Evolutionary conservation across 345 rosid species (phyloP).

Genomic region (Lumnitzera racemosa): DNA sequence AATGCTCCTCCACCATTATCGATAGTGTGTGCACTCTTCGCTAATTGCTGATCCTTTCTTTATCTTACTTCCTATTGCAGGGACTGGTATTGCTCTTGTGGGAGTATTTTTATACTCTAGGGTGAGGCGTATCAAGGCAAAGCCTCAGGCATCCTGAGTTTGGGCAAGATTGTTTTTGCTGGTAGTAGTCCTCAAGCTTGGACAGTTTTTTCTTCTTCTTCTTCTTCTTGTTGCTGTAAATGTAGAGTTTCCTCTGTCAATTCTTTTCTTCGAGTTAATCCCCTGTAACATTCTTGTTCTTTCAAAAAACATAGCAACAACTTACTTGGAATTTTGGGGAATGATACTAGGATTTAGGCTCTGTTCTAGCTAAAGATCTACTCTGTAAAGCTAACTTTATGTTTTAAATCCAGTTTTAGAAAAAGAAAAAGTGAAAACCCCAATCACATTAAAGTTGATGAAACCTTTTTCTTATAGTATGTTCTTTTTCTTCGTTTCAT

Average conservation of each 20-base stretch:
- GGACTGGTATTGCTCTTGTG: slow-evolving; percentile 88
- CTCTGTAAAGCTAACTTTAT: no score
- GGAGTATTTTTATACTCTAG: slow-evolving; percentile 96
- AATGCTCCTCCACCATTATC: not conserved
- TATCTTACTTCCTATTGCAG: slow-evolving; percentile 24
- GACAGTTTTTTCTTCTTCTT: not conserved
- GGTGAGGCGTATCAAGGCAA: slow-evolving; percentile 86
- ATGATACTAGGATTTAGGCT: no score
- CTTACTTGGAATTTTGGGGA: no score
- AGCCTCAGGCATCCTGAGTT: slow-evolving; percentile 63
- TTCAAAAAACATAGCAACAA: no score
- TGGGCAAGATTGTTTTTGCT: slow-evolving; percentile 4
- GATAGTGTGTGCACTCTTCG: not conserved
- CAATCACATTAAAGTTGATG: no score
- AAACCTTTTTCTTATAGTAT: no score
- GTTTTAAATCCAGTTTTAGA: no score
- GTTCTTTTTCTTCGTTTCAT: no score
- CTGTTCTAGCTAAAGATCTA: no score
- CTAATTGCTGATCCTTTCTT: not conserved
- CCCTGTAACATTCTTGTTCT: no score
- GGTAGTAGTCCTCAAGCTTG: slow-evolving; percentile 1
- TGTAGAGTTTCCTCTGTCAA: not conserved
- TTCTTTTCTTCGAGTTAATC: not conserved
- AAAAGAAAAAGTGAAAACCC: no score
- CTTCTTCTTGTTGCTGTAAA: not conserved